Evolutionary conservation across 345 rosid genomes (phyloP).

Genomic region (Melaleuca quinquenervia): DNA sequence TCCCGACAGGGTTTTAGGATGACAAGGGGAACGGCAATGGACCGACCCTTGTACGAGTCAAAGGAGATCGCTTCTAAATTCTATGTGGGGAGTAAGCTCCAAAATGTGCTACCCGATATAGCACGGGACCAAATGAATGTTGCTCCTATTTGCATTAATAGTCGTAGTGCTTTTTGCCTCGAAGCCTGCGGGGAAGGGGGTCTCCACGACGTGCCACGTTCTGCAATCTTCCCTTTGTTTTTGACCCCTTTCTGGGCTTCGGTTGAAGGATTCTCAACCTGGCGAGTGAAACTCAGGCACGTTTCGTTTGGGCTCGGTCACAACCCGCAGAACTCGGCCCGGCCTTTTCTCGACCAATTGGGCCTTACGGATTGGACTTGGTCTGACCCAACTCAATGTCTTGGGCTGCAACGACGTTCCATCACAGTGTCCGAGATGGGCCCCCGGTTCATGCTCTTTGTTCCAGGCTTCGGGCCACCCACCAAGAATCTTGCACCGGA

Average conservation of each 20-base stretch:
- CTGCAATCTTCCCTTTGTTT: not conserved
- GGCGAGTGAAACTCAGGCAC: not conserved
- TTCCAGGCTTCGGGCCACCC: not conserved
- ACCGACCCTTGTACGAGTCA: too few relatives aligned
- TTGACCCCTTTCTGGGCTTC: too few relatives aligned
- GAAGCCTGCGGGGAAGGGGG: not conserved
- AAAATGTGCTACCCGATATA: too few relatives aligned
- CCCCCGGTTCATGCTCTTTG: not conserved
- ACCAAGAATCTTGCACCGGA: not conserved
- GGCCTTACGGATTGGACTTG: not conserved
- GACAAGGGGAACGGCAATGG: too few relatives aligned
- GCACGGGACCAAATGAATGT: not conserved
- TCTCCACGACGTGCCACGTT: not conserved
- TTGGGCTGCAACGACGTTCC: not conserved
- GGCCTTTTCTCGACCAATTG: not conserved
- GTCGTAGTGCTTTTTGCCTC: not conserved
- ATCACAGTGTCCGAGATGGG: not conserved
- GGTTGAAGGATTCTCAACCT: not conserved
- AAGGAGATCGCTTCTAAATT: too few relatives aligned
- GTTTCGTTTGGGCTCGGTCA: not conserved
- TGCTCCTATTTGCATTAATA: not conserved
- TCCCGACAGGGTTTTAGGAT: too few relatives aligned
- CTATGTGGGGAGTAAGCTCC: too few relatives aligned
- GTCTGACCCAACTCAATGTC: not conserved
- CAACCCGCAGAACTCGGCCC: not conserved